These are phyloP conservation scores for Smallanthus sonchifolius DNA, from an alignment of 129 eudicot species.

Conservation along the genomic window DNA sequence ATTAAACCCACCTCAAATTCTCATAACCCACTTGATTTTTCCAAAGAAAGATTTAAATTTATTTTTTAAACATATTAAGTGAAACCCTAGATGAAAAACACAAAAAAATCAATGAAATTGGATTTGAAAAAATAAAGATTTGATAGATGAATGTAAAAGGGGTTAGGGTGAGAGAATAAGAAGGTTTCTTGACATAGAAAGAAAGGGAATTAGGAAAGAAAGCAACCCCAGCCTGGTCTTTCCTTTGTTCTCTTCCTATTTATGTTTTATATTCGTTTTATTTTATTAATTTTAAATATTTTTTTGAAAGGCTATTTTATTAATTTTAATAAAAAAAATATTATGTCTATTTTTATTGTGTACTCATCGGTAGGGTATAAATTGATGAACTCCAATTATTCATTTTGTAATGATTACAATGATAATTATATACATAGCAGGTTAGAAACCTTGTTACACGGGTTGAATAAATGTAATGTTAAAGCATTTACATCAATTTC, in stretches of 20 bases:
- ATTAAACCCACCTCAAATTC: conserved; percentile 28
- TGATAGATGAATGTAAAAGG: conserved; percentile 1
- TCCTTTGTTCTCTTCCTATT: conserved; percentile 22
- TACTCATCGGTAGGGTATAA: no score
- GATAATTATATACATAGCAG: no score
- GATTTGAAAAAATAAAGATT: background rate
- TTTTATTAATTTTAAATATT: no score
- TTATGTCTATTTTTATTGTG: no score
- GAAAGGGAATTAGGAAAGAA: conserved; percentile 27
- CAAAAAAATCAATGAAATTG: conserved; percentile 5
- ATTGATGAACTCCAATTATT: no score
- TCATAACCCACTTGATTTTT: conserved; percentile 21
- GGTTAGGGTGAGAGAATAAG: conserved; percentile 24
- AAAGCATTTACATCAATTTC: no score
- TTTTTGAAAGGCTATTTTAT: no score
- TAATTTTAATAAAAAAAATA: background rate
- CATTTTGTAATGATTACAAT: no score
- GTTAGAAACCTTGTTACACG: no score
- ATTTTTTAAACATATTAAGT: background rate
- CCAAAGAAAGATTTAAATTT: background rate
- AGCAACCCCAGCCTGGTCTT: conserved; percentile 22
- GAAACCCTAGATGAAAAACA: conserved; percentile 29
- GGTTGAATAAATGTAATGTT: no score
- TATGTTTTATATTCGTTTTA: background rate
- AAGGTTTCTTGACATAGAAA: conserved; percentile 38